Percentiles rank a stretch among this genome's conserved stretches.
Evolutionary conservation across 2,329 filamentous ascomycete species (phyloP).

Genomic region (Pestalotiopsis fici): DNA sequence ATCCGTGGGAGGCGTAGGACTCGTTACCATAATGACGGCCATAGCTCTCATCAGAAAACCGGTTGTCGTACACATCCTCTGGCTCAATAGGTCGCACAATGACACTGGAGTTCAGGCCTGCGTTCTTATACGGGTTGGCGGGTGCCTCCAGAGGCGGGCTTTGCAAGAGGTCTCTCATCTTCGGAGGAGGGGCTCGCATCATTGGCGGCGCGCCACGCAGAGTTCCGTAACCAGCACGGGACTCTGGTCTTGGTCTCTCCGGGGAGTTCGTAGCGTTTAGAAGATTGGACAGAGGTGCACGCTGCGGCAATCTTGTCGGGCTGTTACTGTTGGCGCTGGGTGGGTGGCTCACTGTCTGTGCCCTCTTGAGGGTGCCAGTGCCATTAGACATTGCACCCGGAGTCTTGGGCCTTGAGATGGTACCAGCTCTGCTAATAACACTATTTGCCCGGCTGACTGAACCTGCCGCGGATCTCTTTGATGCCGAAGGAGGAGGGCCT

Average conservation of each 20-base stretch:
- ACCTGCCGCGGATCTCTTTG: conserved; percentile 32
- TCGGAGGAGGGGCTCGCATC: conserved; percentile 75
- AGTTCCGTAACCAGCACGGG: conserved; percentile 40
- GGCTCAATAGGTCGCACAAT: conserved; percentile 65
- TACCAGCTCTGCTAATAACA: conserved; percentile 32
- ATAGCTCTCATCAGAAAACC: conserved; percentile 41
- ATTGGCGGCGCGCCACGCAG: conserved; percentile 56
- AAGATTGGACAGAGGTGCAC: conserved; percentile 69
- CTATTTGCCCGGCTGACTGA: conserved; percentile 38
- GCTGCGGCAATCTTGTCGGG: conserved; percentile 69
- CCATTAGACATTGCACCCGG: conserved; percentile 44
- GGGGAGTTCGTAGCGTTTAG: conserved; percentile 78
- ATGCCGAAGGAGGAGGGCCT: conserved; percentile 51
- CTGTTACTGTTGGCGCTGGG: conserved; percentile 44
- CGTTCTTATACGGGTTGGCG: conserved; percentile 46
- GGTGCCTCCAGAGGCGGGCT: conserved; percentile 54
- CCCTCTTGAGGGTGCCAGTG: conserved; percentile 27
- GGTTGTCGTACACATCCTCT: conserved; percentile 85
- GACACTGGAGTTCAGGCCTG: conserved; percentile 50
- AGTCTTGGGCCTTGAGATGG: conserved; percentile 52
- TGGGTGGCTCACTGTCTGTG: conserved; percentile 5
- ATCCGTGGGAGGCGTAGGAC: conserved; percentile 33
- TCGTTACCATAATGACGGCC: conserved; percentile 33
- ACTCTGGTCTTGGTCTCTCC: conserved; percentile 61
- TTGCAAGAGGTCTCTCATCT: conserved; percentile 79